Base-by-base conservation (phyloP, 177 flowering plant genomes). In the Vitis hybrid region DNA sequence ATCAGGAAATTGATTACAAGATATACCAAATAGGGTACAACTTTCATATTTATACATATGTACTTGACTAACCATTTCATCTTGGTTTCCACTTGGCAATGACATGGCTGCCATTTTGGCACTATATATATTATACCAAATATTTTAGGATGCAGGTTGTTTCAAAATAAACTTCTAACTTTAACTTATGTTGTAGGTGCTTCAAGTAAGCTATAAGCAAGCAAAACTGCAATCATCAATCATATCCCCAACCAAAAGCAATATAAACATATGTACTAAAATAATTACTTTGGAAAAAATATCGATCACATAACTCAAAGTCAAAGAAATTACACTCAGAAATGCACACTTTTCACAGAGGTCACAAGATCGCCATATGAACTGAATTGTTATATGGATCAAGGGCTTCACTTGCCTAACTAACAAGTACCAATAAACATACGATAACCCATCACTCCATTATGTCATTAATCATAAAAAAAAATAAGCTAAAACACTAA, bases 151-250 rank as follows among this genome's bases (percentile, higher is more conserved):
- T 27, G 27, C 27, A 27, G 9, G 51, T n/a, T 13, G 32, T 1
- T 13, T 8, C 51, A 14, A 48, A 16, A 35, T 2, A n/a, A 58
- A n/a, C 11, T 10, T 15, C 27, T 32, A 27, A 56, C n/a, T 12
- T 15, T 4, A 65, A 86, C 98, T 90, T 80, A 96, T 98, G 99
- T 92, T 48, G 97, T 82, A 72, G 97, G 99, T 50, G 99, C 99
- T 85, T 96, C 98, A 62, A 94, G 83, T 84, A 94, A 86, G 84
- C 93, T 91, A 74, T 96, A 96, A 63, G 96, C 86, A 67, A 96
- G 96, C 75, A 91, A 92, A 65, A 94, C 97, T 7, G 97, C 97
- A 80, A 94, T 85, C 96, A 92, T 92, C 21, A 98, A 98, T 93
- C 92, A 90, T 46, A 91, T 78, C 49, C 99, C 99, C 89, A 97